Evolutionary conservation across 768 basidiomycete species (phyloP), one percentile per base, ranked within the genome.

Genomic region (Amyloporia xantha): DNA sequence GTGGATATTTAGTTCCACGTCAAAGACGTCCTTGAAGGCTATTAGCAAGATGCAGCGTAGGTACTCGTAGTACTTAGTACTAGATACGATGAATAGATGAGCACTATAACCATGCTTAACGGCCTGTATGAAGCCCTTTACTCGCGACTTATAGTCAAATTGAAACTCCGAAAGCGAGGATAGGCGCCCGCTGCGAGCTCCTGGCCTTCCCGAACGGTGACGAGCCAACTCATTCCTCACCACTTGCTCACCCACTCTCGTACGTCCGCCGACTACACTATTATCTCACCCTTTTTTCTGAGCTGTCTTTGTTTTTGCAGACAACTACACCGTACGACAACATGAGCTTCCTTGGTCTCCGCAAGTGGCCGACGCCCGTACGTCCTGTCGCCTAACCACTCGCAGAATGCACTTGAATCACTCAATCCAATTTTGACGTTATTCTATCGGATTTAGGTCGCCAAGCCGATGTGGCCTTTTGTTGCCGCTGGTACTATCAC

Each of bases 391-490:
- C 12, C 5, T 25, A n/a, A 30, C 20, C 44, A 27, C 35, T 36
- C 40, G 44, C 41, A 56, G 21, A 21, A 39, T 39, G 7, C 39
- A 20, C 9, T 28, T 30, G 9, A 33, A 33, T 33, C 30, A 7
- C 15, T 33, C 30, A 15, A 7, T 7, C 30, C 40, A 48, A 11
- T 33, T 36, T 21, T 40, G 25, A 40, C 24, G 23, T 6, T 17
- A 23, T 26, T 26, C 47, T 58, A 52, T 54, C 48, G 50, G 45
- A 52, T 43, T 43, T 59, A 91, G 88, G 68, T 91, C 58, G 54
- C 74, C 51, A 80, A 74, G 71, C 86, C 89, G 28, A 62, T 90
- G 68, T 90, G 86, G 78, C 87, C 88, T 7, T 91, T 91, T 77
- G 71, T 88, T 58, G 72, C 75, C 30, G 82, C 88, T 26, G 77